Evolutionary conservation across 2,329 filamentous ascomycete genomes (phyloP).

Genomic region (Aspergillus sp.): DNA sequence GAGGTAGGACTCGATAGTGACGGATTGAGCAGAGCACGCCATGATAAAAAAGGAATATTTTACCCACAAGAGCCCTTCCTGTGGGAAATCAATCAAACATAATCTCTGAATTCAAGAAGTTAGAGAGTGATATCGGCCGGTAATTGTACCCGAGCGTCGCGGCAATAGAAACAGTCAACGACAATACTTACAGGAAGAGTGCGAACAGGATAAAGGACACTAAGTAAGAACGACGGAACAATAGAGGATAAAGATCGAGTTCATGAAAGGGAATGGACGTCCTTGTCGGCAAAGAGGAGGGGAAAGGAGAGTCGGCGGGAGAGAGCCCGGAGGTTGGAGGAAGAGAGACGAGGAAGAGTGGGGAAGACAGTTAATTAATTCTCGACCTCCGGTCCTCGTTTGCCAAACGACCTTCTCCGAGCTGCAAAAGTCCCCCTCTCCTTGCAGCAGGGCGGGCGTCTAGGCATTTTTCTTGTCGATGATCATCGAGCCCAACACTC

Average conservation of each 20-base stretch:
- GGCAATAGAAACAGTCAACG: conserved; percentile 1
- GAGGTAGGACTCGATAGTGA: conserved; percentile 40
- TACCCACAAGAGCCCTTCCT: conserved; percentile 1
- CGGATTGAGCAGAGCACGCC: conserved; percentile 41
- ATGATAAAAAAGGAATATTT: conserved; percentile 23
- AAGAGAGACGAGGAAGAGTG: not conserved
- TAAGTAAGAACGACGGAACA: conserved; percentile 5
- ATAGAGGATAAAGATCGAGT: conserved; percentile 6
- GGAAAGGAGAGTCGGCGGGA: not conserved
- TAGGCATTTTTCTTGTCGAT: not conserved
- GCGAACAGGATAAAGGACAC: conserved; percentile 4
- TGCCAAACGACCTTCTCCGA: not conserved
- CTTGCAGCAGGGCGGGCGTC: not conserved
- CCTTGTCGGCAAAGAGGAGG: conserved; percentile 3
- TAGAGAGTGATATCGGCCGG: not conserved
- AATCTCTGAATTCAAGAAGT: conserved; percentile 11
- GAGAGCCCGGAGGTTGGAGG: not conserved
- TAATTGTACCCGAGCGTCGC: not conserved
- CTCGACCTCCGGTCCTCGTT: not conserved
- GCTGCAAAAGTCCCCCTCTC: not conserved
- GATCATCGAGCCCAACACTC: not conserved
- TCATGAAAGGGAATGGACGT: conserved; percentile 2
- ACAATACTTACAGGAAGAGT: conserved; percentile 6
- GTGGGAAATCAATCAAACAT: conserved; percentile 17
- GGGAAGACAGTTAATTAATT: conserved; percentile 9